Evolutionary conservation across 371 early-diverging fungal species (phyloP).

Genomic region (Mucor racemosus): DNA sequence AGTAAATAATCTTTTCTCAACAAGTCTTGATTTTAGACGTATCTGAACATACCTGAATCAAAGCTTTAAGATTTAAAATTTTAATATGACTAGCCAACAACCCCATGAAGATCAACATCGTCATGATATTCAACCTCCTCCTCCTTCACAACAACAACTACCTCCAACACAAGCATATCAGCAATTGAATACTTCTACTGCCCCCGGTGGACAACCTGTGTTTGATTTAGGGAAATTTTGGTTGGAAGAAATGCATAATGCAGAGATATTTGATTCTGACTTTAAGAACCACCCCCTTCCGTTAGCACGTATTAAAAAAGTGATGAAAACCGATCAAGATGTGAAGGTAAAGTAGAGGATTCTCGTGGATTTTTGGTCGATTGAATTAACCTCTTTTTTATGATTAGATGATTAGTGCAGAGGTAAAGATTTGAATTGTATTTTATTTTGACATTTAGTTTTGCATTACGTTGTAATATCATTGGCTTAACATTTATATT

Average conservation of each 20-base stretch:
- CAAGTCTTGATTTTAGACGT: background rate
- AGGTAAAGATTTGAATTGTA: slow-evolving; percentile 21
- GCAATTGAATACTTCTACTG: slow-evolving; percentile 7
- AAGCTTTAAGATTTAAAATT: background rate
- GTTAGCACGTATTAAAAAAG: slow-evolving; percentile 98
- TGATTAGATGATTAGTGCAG: slow-evolving; percentile 44
- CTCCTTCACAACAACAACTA: slow-evolving; percentile 8
- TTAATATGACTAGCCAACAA: slow-evolving; percentile 2
- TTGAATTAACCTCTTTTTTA: background rate
- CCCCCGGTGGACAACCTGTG: slow-evolving; percentile 45
- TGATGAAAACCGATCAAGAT: slow-evolving; percentile 99
- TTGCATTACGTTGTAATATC: slow-evolving; percentile 19
- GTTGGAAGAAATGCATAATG: slow-evolving; percentile 46
- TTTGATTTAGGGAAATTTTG: slow-evolving; percentile 54
- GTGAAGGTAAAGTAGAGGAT: slow-evolving; percentile 70
- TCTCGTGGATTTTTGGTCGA: too few relatives aligned
- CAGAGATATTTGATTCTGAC: slow-evolving; percentile 61
- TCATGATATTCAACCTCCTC: slow-evolving; percentile 6
- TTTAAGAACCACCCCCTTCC: slow-evolving; percentile 95
- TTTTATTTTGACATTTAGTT: background rate
- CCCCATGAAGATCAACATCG: slow-evolving; percentile 12
- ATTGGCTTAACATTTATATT: slow-evolving; percentile 12
- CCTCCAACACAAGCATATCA: background rate
- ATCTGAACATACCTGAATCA: too few relatives aligned
- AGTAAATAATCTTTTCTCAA: background rate